These are phyloP conservation scores for Tulasnella sp. DNA, from an alignment of 768 basidiomycete species.

Conservation along the genomic window DNA sequence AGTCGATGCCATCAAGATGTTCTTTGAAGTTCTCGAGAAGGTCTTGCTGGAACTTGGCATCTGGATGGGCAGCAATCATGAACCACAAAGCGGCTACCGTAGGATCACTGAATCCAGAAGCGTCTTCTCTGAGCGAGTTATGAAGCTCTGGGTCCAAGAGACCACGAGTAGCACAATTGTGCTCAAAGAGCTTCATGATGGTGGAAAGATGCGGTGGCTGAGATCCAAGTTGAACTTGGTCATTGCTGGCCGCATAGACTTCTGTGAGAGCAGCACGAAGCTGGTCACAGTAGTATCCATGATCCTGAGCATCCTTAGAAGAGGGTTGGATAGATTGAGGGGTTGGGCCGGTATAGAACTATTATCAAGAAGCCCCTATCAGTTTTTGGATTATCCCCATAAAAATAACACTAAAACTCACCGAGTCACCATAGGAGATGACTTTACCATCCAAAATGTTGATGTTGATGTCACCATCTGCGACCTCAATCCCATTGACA, in stretches of 20 bases:
- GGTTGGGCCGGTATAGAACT: constrained; percentile 65
- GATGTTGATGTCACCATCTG: constrained; percentile 84
- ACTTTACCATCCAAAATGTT: constrained; percentile 78
- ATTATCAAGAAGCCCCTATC: neutral
- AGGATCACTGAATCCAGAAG: constrained; percentile 23
- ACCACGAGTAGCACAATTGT: constrained; percentile 17
- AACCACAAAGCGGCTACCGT: constrained; percentile 58
- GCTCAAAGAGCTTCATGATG: constrained; percentile 6
- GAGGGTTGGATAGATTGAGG: constrained; percentile 27
- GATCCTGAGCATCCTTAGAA: constrained; percentile 27
- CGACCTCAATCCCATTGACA: constrained; percentile 74
- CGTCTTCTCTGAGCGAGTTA: neutral
- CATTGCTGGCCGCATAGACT: constrained; percentile 2
- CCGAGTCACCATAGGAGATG: constrained; percentile 78
- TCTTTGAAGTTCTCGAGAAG: constrained; percentile 39
- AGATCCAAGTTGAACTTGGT: neutral
- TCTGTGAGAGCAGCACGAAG: constrained; percentile 20
- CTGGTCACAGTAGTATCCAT: constrained; percentile 45
- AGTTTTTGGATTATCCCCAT: too few relatives aligned
- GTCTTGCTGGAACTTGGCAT: constrained; percentile 33
- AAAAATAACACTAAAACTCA: too few relatives aligned
- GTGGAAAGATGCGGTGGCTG: neutral
- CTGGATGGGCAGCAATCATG: constrained; percentile 61
- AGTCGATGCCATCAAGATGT: constrained; percentile 39
- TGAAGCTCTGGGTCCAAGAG: constrained; percentile 3